Base-by-base conservation (phyloP, 495 filamentous ascomycete genomes). In the Haplographium delicatum region DNA sequence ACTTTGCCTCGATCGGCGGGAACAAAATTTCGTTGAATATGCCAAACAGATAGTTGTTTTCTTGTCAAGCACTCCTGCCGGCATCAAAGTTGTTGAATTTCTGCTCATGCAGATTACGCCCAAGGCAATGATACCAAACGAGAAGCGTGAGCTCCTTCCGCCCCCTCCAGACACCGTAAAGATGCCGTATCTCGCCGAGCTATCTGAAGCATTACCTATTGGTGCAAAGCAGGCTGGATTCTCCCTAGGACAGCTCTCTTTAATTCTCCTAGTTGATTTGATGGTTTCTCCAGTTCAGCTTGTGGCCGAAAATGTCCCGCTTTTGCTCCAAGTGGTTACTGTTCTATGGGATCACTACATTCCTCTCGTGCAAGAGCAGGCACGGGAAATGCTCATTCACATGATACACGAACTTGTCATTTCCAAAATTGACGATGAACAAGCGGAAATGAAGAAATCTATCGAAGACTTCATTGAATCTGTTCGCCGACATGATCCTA, bases 21-120 rank as follows among this genome's bases (percentile, higher is more conserved):
- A 98, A 57, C 94, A 97, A 54, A 96, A 95, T 54, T 96, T 96
- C 68, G 90, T 98, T 37, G 88, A 95, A 53, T 96, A 88, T 62
- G 89, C 93, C 2, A 97, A 97, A 69, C 93, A 98, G 67, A 88
- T 98, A 27, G 89, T 97, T 19, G 93, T 97, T 0, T 95, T 96
- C 62, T 68, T 98, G 3, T 90, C 93, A 2, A 89, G 87, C 59
- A 96, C 93, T 0, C 88, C 86, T 31, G 91, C 88, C 16, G 90
- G 91, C 9, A 82, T 85, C 27, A 94, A 93, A 60, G 89, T 98
- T 18, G 84, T 98, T 15, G 94, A 98, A 58, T 95, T 96, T 54
- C 76, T 98, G 44, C 67, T 97, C 35, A 73, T 91, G 68, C 88
- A 95, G 52, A 89, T 97, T 34, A 84, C 78, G 4, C 89, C 90